Percentiles rank a stretch among this genome's conserved stretches.
These are phyloP conservation scores for Fraxinus latifolia DNA, from an alignment of 305 asterid species.

Conservation along the genomic window DNA sequence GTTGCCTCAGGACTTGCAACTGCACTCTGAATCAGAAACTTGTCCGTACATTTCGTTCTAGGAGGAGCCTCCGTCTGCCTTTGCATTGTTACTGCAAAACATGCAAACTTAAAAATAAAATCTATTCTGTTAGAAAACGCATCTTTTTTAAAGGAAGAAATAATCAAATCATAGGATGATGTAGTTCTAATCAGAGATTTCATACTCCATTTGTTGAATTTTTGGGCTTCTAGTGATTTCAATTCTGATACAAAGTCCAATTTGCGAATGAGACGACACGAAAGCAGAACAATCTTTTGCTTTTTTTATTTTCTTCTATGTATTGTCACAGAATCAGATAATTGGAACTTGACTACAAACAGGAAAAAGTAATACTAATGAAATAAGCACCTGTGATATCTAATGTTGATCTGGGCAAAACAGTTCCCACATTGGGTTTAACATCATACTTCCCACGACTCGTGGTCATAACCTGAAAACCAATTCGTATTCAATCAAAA, in stretches of 20 bases:
- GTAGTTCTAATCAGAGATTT: not conserved
- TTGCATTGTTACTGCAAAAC: constrained; percentile 42
- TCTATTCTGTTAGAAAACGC: not conserved
- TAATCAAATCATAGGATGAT: not conserved
- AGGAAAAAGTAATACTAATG: not conserved
- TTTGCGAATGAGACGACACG: not conserved
- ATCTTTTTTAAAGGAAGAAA: not conserved
- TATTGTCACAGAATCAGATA: not conserved
- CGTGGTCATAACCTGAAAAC: constrained; percentile 47
- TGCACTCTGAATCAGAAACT: constrained; percentile 51
- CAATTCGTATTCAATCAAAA: constrained; percentile 6
- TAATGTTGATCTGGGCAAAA: constrained; percentile 44
- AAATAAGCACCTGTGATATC: constrained; percentile 40
- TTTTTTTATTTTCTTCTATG: not conserved
- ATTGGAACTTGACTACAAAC: not conserved
- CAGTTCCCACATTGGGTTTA: constrained; percentile 49
- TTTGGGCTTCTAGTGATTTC: not conserved
- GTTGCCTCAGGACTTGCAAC: constrained; percentile 38
- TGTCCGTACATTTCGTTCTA: constrained; percentile 49
- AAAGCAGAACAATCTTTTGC: not conserved
- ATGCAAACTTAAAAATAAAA: not conserved
- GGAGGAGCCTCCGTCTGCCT: constrained; percentile 33
- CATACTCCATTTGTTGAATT: not conserved
- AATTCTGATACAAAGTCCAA: not conserved
- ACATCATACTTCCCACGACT: constrained; percentile 45